phyloP scores from a whole-genome alignment of 139 green algal species.

The Diplosphaera chodatii region DNA sequence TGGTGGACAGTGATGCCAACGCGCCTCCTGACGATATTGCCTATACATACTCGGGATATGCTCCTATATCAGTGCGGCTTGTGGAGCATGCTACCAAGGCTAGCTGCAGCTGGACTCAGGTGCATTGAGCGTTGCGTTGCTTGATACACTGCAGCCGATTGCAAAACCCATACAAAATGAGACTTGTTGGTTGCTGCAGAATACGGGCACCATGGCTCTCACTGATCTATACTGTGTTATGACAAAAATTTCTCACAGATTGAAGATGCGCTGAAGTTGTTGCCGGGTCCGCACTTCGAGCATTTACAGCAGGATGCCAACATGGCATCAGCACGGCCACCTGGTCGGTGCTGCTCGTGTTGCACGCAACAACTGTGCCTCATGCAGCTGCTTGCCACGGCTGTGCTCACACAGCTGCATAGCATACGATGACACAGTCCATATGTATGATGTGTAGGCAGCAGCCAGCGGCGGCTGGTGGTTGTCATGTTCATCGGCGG shows the following conservation, averaged over 20 bases:
- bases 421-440: too few relatives aligned
- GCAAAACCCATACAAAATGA: too few relatives aligned
- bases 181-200: too few relatives aligned
- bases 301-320: conserved; percentile 46
- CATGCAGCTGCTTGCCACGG: neutral
- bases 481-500: conserved; percentile 84
- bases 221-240: too few relatives aligned
- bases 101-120: neutral
- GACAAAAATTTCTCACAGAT: too few relatives aligned
- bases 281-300: conserved; percentile 77
- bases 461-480: conserved; percentile 29
- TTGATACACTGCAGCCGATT: too few relatives aligned
- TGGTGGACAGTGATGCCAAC: conserved; percentile 52
- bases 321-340: conserved; percentile 10
- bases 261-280: conserved; percentile 43
- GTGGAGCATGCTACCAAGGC: conserved; percentile 63
- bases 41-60: conserved; percentile 68
- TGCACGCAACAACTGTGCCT: too few relatives aligned
- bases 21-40: conserved; percentile 42
- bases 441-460: conserved; percentile 1
- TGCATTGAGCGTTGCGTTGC: too few relatives aligned
- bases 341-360: too few relatives aligned
- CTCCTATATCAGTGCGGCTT: conserved; percentile 76
- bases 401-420: too few relatives aligned
- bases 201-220: too few relatives aligned